A percentile compares a stretch with the other conserved stretches of the same genome.
These are phyloP conservation scores for Mycena citricolor DNA, from an alignment of 1,284 basidiomycete genomes.

Conservation along the genomic window DNA sequence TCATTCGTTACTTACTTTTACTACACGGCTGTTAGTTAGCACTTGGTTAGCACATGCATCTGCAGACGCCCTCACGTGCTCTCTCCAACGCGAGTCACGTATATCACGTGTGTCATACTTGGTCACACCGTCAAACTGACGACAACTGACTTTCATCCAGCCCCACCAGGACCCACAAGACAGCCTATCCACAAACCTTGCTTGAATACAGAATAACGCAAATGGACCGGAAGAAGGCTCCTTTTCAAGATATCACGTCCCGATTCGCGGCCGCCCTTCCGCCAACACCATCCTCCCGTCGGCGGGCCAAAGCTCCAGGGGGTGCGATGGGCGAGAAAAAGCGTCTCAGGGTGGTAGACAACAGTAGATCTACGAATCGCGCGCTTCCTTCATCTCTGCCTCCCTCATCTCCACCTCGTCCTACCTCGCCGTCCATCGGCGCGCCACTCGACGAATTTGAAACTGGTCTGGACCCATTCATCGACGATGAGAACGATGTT, in stretches of 20 bases:
- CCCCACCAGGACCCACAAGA: no score
- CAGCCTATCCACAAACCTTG: no score
- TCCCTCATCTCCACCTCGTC: conserved; percentile 18
- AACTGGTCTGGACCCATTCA: conserved; percentile 6
- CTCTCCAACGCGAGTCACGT: no score
- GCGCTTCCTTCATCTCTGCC: conserved; percentile 21
- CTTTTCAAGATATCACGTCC: conserved; percentile 15
- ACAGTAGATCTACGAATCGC: neutral
- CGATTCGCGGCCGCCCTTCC: conserved; percentile 2
- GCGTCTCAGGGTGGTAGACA: conserved; percentile 10
- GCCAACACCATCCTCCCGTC: neutral
- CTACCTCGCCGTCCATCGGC: conserved; percentile 9
- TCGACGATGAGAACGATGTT: conserved; percentile 6
- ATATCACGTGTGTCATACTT: no score
- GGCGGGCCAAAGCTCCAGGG: conserved; percentile 13
- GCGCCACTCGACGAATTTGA: conserved; percentile 10
- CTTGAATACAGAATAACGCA: neutral
- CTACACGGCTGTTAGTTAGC: no score
- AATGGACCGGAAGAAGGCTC: neutral
- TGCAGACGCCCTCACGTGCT: no score
- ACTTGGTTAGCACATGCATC: no score
- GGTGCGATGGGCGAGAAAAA: conserved; percentile 18
- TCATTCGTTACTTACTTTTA: no score
- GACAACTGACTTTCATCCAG: no score
- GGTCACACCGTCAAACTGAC: no score